Base-by-base conservation (phyloP, 495 filamentous ascomycete genomes). In the Apiosordaria backusii region DNA sequence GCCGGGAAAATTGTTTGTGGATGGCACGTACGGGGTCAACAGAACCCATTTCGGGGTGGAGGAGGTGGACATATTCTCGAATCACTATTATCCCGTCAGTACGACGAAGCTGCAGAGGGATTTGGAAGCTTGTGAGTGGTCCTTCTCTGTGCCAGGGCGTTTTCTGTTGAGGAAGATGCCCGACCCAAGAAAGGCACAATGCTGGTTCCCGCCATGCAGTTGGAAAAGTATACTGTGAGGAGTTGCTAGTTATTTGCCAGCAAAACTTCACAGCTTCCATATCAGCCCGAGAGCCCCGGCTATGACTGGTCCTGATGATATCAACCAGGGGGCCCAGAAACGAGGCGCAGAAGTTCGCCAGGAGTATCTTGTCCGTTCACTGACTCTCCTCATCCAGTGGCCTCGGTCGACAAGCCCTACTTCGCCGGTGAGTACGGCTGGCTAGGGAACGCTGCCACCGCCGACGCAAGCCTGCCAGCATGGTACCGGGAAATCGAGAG, bases 21-120 rank as follows among this genome's bases (percentile, higher is more conserved):
- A 86, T 64, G 83, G 84, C 19, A 85, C 83, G 3, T 86, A 85
- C 65, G 84, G 84, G 22, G 74, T 86, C 63, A 85, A 85, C 75
- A 72, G 65, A 59, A 81, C 78, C 18, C 80, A 85, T 67, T 74
- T 85, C 19, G 58, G 52, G 40, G 77, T 85, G 62, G 62, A 74
- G 18, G 80, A 81, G 67, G 71, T 86, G 3, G 83, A 85, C 70
- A 81, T 85, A 61, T 83, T 77, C 69, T 81, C 78, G 19, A 75
- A 86, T 67, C 84, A 86, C 67, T 84, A 79, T 72, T 85, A 85
- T 62, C 82, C 83, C 0, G 67, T 80, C 63, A 77, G 83, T 60
- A 76, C 76, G 21, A 71, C 73, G 16, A 80, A 79, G 60, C 72
- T 86, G 50, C 66, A 75, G 52, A 58, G 67, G 1, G 84, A 80